phyloP scores from a whole-genome alignment of 2,329 filamentous ascomycete genomes.

The Hymenoscyphus albidus region DNA sequence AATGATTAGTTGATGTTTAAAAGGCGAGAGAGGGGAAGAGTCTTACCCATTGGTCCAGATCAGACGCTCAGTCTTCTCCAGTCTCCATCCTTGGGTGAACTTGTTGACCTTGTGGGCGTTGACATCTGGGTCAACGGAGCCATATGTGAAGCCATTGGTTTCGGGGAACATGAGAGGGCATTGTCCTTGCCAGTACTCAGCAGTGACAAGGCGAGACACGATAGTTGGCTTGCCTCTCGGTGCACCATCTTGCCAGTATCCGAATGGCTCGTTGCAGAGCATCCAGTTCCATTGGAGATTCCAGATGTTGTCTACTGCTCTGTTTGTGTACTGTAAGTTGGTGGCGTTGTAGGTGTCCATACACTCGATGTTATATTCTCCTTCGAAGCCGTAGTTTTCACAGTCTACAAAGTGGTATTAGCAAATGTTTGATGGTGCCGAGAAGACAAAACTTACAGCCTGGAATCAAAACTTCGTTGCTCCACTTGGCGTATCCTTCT shows the following conservation, averaged over 20 bases:
- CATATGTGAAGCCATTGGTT: conserved; percentile 47
- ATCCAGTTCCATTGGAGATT: conserved; percentile 58
- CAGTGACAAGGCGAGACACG: conserved; percentile 48
- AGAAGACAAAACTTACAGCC: conserved; percentile 40
- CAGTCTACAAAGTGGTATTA: conserved; percentile 39
- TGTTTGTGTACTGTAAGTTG: conserved; percentile 49
- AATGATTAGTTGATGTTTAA: background rate
- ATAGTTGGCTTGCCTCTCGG: conserved; percentile 44
- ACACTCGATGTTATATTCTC: conserved; percentile 44
- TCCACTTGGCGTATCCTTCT: conserved; percentile 52
- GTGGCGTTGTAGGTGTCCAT: conserved; percentile 50
- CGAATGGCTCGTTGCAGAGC: conserved; percentile 60
- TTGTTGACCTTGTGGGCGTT: conserved; percentile 48
- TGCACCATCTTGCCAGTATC: conserved; percentile 53
- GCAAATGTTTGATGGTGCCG: background rate
- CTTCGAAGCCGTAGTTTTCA: conserved; percentile 44
- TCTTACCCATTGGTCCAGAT: conserved; percentile 47
- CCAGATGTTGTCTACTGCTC: conserved; percentile 41
- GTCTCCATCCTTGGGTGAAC: conserved; percentile 53
- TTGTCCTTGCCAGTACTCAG: conserved; percentile 52
- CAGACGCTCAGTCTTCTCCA: conserved; percentile 49
- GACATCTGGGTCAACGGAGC: conserved; percentile 41
- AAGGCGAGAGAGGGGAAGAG: background rate
- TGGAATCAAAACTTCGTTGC: conserved; percentile 43
- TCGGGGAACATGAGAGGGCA: conserved; percentile 54